Evolutionary conservation across 1,284 basidiomycete species (phyloP), one percentile per base, ranked within the genome.

Genomic region (Malassezia sympodialis): DNA sequence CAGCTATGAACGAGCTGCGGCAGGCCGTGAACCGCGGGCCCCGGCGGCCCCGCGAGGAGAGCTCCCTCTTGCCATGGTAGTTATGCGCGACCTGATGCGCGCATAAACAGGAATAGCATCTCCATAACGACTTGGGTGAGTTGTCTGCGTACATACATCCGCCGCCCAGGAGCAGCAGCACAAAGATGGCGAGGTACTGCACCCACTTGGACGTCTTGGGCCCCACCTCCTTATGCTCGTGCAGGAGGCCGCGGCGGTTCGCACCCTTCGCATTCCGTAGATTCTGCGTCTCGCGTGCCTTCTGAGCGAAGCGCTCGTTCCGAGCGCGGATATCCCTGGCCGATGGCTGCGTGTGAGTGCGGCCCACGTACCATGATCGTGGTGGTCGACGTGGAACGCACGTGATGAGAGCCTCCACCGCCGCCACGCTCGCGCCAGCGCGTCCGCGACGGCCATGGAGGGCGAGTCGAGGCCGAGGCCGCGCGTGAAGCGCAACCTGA

Each of bases 401-500:
- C 41, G 41, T 43, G 41, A 43, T 27, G 41, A 23, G 41, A 7
- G 15, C 41, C 27, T 43, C 24, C 41, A 27, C 40, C 28, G 28
- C 28, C 2, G 28, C 28, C 8, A 30, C 41, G 24, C 12, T 21
- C 24, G 24, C 10, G 4, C 12, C 24, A 8, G 15, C 6, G 8
- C 41, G 41, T 12, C n/a, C 40, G n/a, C 2, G 3, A 19, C 40
- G 6, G 19, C 24, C 24, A 43, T 43, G 43, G 34, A 43, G 19
- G 14, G 41, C 42, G 21, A 30, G 31, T 24, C 15, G 15, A 21
- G 12, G 42, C 34, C 14, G 28, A 30, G 28, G 27, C 31, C 40
- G 49, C 31, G 28, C 41, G 27, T 39, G 21, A 43, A 26, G 32
- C 48, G 35, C 17, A 64, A 64, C 42, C 58, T 64, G 12, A 65